These are phyloP conservation scores for Pecoramyces ruminantium DNA, from an alignment of 192 early-diverging fungal genomes.

Conservation along the genomic window DNA sequence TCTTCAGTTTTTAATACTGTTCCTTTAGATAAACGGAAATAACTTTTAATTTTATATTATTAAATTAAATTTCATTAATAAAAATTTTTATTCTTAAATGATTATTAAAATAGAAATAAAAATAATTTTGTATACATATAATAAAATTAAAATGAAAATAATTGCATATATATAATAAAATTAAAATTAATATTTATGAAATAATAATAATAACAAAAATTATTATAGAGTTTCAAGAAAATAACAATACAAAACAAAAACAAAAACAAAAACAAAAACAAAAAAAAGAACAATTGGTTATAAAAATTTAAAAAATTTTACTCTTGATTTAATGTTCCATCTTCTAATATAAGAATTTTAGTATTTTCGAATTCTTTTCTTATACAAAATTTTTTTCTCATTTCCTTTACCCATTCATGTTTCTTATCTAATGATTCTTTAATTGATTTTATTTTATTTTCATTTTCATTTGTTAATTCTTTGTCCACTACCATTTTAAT, in stretches of 20 bases:
- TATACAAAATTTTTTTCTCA: slow-evolving; percentile 72
- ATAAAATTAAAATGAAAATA: too few relatives aligned
- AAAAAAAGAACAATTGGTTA: too few relatives aligned
- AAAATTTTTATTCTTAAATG: too few relatives aligned
- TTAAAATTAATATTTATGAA: too few relatives aligned
- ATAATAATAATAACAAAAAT: too few relatives aligned
- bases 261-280: too few relatives aligned
- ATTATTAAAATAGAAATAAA: too few relatives aligned
- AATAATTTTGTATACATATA: background rate
- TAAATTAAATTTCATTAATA: too few relatives aligned
- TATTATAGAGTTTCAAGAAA: too few relatives aligned
- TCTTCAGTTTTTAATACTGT: slow-evolving; percentile 25
- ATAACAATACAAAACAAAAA: too few relatives aligned
- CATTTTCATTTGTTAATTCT: slow-evolving; percentile 12
- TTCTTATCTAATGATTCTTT: slow-evolving; percentile 27
- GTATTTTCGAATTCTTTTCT: slow-evolving; percentile 70
- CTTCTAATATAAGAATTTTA: slow-evolving; percentile 61
- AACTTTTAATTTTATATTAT: slow-evolving; percentile 18
- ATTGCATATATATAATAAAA: too few relatives aligned
- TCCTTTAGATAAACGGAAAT: slow-evolving; percentile 61
- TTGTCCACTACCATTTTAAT: slow-evolving; percentile 8
- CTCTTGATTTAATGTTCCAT: slow-evolving; percentile 79
- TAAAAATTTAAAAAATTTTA: too few relatives aligned
- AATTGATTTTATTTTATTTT: slow-evolving; percentile 2
- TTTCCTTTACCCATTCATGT: slow-evolving; percentile 60